A percentile compares a stretch with the other conserved stretches of the same genome.
phyloP scores from a whole-genome alignment of 768 basidiomycete genomes.

The Lactarius sanguifluus region DNA sequence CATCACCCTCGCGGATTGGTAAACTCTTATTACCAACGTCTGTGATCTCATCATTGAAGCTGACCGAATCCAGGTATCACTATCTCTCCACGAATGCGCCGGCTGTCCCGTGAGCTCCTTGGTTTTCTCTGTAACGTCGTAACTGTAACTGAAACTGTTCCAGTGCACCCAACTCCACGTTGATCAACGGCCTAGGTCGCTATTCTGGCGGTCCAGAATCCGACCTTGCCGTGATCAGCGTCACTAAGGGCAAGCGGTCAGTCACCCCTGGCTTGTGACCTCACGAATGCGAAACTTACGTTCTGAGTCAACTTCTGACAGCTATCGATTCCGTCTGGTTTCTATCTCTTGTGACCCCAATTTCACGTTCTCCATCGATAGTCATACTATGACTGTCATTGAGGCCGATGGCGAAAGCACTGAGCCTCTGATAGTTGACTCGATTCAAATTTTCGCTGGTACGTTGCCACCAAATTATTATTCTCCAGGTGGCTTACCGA shows the following conservation, averaged over 20 bases:
- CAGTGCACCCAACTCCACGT: constrained; percentile 17
- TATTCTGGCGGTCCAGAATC: constrained; percentile 23
- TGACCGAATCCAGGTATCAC: constrained; percentile 17
- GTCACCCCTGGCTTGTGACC: not conserved
- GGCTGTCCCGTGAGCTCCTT: constrained; percentile 1
- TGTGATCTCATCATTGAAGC: not conserved
- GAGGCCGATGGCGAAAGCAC: constrained; percentile 30
- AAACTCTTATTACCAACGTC: not conserved
- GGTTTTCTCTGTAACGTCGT: not conserved
- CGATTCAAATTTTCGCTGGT: constrained; percentile 28
- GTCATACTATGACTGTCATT: constrained; percentile 28
- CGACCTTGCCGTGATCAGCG: constrained; percentile 26
- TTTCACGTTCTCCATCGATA: constrained; percentile 30
- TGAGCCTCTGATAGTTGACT: constrained; percentile 29
- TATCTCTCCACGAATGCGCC: constrained; percentile 23
- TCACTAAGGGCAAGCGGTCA: constrained; percentile 27
- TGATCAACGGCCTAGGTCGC: constrained; percentile 31
- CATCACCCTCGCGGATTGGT: constrained; percentile 35
- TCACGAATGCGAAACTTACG: not conserved
- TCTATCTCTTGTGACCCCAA: constrained; percentile 29
- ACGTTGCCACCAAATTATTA: not conserved
- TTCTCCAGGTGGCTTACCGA: not conserved
- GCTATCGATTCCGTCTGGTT: constrained; percentile 27
- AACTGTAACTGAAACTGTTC: constrained; percentile 11
- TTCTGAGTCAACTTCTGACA: not conserved